A percentile compares a stretch with the other conserved stretches of the same genome.
These are phyloP conservation scores for Endocarpon pusillum DNA, from an alignment of 495 filamentous ascomycete genomes.

Conservation along the genomic window DNA sequence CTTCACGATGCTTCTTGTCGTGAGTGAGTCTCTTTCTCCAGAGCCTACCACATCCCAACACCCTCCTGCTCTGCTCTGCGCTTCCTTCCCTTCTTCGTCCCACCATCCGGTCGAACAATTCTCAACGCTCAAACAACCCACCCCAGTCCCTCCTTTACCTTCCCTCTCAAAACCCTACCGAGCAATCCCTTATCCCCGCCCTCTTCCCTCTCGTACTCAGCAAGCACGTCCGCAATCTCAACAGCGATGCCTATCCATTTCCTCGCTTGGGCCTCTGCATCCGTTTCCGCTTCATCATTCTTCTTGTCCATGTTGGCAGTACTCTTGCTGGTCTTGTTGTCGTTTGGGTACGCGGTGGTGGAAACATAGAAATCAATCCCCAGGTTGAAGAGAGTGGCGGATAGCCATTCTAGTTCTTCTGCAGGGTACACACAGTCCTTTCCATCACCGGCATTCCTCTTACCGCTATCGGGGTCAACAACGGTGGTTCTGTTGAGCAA, in stretches of 20 bases:
- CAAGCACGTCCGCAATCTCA: background rate
- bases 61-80: no score
- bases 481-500: background rate
- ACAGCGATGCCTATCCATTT: background rate
- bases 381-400: slow-evolving; percentile 55
- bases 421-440: slow-evolving; percentile 37
- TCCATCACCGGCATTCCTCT: no score
- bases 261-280: background rate
- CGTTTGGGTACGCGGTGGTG: no score
- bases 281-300: no score
- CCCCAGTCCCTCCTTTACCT: background rate
- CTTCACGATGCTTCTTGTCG: no score
- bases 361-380: slow-evolving; percentile 53
- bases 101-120: no score
- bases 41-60: no score
- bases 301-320: no score
- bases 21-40: no score
- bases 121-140: no score
- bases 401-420: slow-evolving; percentile 65
- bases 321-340: no score
- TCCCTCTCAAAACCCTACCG: background rate
- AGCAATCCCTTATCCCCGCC: background rate
- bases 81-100: no score
- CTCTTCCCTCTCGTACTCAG: background rate
- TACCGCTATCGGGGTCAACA: slow-evolving; percentile 13